A percentile compares a stretch with the other conserved stretches of the same genome.
Evolutionary conservation across 225 moss, liverwort and hornwort genomes (phyloP).

Genomic region (Ulota crispa): DNA sequence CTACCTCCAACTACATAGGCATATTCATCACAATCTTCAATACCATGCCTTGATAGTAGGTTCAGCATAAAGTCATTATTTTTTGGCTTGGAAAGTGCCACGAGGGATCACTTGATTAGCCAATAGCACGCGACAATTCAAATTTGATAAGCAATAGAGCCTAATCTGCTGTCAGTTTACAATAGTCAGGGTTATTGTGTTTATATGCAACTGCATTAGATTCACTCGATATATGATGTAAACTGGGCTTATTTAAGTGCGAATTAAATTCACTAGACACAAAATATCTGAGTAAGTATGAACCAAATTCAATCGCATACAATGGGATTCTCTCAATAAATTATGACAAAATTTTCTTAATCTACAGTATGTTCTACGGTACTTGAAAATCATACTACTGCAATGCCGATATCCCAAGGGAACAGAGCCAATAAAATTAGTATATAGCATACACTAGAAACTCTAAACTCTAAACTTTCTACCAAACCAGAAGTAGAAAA

Average conservation of each 20-base stretch:
- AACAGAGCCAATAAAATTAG: neutral
- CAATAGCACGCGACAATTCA: too few relatives aligned
- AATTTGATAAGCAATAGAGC: too few relatives aligned
- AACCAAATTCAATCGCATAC: neutral
- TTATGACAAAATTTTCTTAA: neutral
- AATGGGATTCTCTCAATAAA: neutral
- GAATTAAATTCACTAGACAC: neutral
- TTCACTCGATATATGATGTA: neutral
- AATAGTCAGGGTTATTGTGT: neutral
- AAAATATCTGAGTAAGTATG: neutral
- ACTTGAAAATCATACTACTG: neutral
- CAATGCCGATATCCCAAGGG: neutral
- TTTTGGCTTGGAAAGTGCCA: too few relatives aligned
- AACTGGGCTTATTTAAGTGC: neutral
- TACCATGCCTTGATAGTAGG: neutral
- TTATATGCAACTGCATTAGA: neutral
- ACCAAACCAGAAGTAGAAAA: neutral
- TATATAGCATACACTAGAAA: neutral
- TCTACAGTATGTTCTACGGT: neutral
- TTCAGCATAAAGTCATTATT: too few relatives aligned
- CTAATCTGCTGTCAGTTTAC: neutral
- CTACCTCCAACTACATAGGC: slow-evolving; percentile 74
- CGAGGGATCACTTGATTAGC: too few relatives aligned
- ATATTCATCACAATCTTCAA: slow-evolving; percentile 14
- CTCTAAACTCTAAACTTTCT: neutral